Base-by-base conservation (phyloP, 768 basidiomycete species). In the Rhizopogon vulgaris region DNA sequence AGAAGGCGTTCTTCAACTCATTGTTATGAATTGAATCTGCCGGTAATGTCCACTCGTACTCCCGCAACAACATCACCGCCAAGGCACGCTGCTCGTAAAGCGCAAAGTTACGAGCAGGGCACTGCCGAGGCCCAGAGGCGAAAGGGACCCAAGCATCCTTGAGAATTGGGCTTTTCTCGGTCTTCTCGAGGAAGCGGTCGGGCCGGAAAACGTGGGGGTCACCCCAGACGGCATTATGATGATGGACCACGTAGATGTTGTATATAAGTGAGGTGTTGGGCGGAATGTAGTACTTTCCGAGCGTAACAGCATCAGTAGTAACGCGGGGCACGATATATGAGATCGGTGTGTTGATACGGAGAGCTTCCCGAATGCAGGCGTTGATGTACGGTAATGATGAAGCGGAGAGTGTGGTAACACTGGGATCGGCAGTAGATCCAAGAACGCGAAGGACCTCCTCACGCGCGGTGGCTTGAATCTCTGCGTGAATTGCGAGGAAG, bases 311-410 rank as follows among this genome's bases (percentile, higher is more conserved):
- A 34, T 46, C 5, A 11, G 32, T 22, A 4, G 30, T 34, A 27
- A 36, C 12, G 6, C 65, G 63, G 10, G 65, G 65, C 10, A 59
- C 52, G 28, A 61, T 59, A 50, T 59, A 56, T 18, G 60, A 56
- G 18, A 63, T 56, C n/a, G 64, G 60, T 12, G 60, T 61, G 49
- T 66, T 66, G 60, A 62, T 69, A 14, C 73, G 72, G 10, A 74
- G 52, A 4, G 73, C 60, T 60, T 74, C 73, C 49, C 69, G 65
- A 48, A 74, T 69, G 58, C 71, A 71, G 4, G 73, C 72, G 47
- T 63, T 60, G 11, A 71, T 56, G 57, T 65, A 71, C 9, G 63
- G 63, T 41, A 71, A 56, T 18, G 47, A 48, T 18, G 27, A 27
- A 38, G 54, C 52, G 8, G 57, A 52, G 41, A 68, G 60, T 41